Base-by-base conservation (phyloP, 345 rosid species). In the Brassica napus region DNA sequence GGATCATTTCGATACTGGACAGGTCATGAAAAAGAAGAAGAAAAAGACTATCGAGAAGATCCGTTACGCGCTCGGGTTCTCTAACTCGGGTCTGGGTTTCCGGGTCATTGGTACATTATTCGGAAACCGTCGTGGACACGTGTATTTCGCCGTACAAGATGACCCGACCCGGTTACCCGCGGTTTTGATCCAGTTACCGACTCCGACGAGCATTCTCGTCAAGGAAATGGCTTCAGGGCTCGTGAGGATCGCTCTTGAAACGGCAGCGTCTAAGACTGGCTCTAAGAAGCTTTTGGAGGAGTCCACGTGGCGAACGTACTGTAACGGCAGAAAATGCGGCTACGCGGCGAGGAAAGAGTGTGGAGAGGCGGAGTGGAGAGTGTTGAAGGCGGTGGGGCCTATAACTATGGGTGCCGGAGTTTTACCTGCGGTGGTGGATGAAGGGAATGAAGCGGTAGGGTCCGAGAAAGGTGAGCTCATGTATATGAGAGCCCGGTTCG, bases 371-470 rank as follows among this genome's bases (percentile, higher is more conserved):
- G 98, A 91, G 70, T 85, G 87, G 88, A 83, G 78, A 35, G 89
- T 94, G 15, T 76, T 94, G 77, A 85, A 85, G 80, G 89, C 97
- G 10, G 90, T 94, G 77, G 95, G 88, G 55, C 92, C 92, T 6
- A 89, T 94, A 1, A 85, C 98, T 1, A 91, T 92, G 98, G 98
- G 98, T 2, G 98, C 97, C 5, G 98, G 98, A 21, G 98, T 94
- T 55, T 77, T 94, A n/a, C 98, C 97, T 69, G 80, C 80, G 21
- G 34, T 0, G 12, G 69, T 0, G 16, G 69, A 28, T 1, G 73
- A 49, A 16, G 86, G 81, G 66, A 68, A 69, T 28, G 86, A 71
- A 68, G 85, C 71, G 59, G 70, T 11, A 15, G 86, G 87, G 85
- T 77, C 87, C 68, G 92, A 84, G 21, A 71, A 71, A 61, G 99